Evolutionary conservation across 2,329 filamentous ascomycete genomes (phyloP).

Genomic region (Ceratocystis eucalypticola): DNA sequence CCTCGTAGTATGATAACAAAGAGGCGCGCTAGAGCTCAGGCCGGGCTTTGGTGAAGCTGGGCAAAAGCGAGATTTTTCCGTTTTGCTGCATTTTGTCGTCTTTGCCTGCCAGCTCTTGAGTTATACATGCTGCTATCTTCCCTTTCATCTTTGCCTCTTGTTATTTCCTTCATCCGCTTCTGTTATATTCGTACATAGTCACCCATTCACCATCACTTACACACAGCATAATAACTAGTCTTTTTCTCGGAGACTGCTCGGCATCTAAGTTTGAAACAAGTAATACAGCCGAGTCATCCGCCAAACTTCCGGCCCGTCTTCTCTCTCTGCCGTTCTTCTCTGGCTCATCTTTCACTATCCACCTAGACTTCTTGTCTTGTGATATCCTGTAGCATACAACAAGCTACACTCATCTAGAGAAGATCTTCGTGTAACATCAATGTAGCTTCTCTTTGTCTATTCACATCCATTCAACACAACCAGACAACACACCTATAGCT

Average conservation of each 20-base stretch:
- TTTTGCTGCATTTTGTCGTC: neutral
- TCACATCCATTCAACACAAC: neutral
- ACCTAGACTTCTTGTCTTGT: neutral
- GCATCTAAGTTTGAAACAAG: neutral
- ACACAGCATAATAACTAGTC: neutral
- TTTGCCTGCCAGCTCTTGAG: too few relatives aligned
- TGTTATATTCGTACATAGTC: neutral
- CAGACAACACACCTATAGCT: neutral
- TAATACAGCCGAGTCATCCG: neutral
- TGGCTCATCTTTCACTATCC: neutral
- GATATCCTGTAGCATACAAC: neutral
- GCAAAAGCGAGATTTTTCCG: neutral
- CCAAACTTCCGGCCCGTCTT: neutral
- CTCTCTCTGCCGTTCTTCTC: neutral
- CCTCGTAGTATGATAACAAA: neutral
- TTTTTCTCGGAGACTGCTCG: conserved; percentile 1
- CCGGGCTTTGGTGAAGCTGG: neutral
- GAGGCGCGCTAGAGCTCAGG: neutral
- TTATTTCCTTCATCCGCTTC: neutral
- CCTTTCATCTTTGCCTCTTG: neutral
- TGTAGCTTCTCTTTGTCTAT: neutral
- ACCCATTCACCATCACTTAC: neutral
- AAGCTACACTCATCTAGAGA: neutral
- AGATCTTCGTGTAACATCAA: neutral
- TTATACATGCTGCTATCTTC: neutral